These are phyloP conservation scores for Cadophora sp. DNA, from an alignment of 2,329 filamentous ascomycete species.

Conservation along the genomic window DNA sequence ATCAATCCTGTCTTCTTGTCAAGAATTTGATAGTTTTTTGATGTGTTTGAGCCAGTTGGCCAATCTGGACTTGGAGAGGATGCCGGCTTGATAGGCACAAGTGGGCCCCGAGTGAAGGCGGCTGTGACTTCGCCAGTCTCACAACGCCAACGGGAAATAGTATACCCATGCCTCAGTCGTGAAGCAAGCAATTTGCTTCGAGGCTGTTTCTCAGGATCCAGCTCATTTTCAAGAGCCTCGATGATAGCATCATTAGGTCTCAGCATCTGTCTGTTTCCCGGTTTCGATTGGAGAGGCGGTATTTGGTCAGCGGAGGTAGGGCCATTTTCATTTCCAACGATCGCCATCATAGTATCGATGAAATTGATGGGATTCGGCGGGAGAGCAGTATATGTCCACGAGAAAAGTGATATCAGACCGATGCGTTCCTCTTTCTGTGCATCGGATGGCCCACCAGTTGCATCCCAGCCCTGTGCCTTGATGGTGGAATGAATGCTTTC, in stretches of 20 bases:
- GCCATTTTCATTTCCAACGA: not conserved
- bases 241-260: not conserved
- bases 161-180: slow-evolving; percentile 49
- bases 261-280: not conserved
- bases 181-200: not conserved
- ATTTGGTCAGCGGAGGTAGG: not conserved
- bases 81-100: slow-evolving; percentile 43
- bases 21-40: slow-evolving; percentile 48
- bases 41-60: slow-evolving; percentile 43
- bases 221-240: not conserved
- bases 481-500: slow-evolving; percentile 45
- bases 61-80: not conserved
- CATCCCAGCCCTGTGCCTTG: slow-evolving; percentile 26
- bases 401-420: slow-evolving; percentile 47
- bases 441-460: not conserved
- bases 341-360: slow-evolving; percentile 40
- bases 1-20: slow-evolving; percentile 49
- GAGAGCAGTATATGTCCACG: slow-evolving; percentile 50
- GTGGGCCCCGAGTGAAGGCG: slow-evolving; percentile 48
- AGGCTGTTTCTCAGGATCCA: slow-evolving; percentile 27
- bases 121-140: slow-evolving; percentile 50
- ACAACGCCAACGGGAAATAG: slow-evolving; percentile 45
- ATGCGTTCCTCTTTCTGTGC: slow-evolving; percentile 23
- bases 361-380: slow-evolving; percentile 46
- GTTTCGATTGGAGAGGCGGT: not conserved